Evolutionary conservation across 352 stramenopile genomes (phyloP).

Genomic region (Phytophthora ramorum): DNA sequence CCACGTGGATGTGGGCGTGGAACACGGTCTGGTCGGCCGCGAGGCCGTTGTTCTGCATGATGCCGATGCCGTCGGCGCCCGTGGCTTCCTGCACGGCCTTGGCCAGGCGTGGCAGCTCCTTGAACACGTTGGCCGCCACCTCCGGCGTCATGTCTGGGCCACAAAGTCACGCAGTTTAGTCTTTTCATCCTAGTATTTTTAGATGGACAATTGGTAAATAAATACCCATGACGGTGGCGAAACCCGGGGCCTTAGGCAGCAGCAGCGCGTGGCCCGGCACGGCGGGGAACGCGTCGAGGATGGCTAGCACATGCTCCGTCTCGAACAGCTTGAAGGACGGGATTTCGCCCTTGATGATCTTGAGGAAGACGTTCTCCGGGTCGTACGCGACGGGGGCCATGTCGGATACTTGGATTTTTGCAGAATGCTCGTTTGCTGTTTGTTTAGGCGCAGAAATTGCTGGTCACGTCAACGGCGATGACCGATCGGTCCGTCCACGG

Average conservation of each 20-base stretch:
- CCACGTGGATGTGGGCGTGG: slow-evolving; percentile 85
- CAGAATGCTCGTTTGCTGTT: too few species aligned
- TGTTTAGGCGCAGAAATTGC: too few species aligned
- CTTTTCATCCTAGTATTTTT: too few species aligned
- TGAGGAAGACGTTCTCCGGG: slow-evolving; percentile 79
- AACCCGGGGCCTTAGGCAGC: slow-evolving; percentile 71
- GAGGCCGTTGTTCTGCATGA: slow-evolving; percentile 85
- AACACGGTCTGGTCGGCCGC: slow-evolving; percentile 77
- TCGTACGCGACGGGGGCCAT: slow-evolving; percentile 69
- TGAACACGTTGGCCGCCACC: slow-evolving; percentile 74
- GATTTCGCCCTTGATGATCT: slow-evolving; percentile 84
- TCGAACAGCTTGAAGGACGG: slow-evolving; percentile 88
- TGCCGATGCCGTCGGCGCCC: slow-evolving; percentile 72
- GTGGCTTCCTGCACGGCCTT: slow-evolving; percentile 81
- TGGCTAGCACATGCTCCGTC: slow-evolving; percentile 85
- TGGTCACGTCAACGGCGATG: too few species aligned
- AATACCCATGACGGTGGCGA: slow-evolving; percentile 71
- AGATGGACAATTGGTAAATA: not conserved
- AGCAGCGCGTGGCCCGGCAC: slow-evolving; percentile 73
- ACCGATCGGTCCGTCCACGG: too few species aligned
- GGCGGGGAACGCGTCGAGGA: slow-evolving; percentile 82
- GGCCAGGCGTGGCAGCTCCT: slow-evolving; percentile 74
- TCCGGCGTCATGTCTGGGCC: slow-evolving; percentile 74
- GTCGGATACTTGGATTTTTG: not conserved
- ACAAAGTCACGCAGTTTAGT: not conserved